Evolutionary conservation across 2,329 filamentous ascomycete species (phyloP).

Genomic region (Fusarium euwallaceae): DNA sequence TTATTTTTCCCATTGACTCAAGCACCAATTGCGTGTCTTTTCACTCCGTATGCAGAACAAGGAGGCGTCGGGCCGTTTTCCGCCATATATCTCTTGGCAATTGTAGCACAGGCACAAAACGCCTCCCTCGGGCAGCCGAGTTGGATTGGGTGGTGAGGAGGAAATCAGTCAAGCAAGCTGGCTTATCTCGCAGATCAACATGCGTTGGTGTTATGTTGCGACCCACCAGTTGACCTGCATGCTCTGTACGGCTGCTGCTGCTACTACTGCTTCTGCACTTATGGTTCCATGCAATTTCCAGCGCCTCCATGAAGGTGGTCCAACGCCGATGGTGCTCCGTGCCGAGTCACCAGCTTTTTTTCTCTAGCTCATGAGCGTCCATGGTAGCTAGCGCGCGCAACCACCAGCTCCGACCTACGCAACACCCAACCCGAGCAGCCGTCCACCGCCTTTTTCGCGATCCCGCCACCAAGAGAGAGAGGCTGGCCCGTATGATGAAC

Average conservation of each 20-base stretch:
- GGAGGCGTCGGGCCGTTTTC: constrained; percentile 7
- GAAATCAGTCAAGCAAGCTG: constrained; percentile 1
- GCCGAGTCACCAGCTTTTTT: constrained; percentile 31
- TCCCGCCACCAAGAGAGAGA: constrained; percentile 15
- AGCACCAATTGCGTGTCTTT: constrained; percentile 21
- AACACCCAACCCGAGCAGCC: constrained; percentile 8
- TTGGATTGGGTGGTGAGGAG: constrained; percentile 11
- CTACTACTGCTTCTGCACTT: constrained; percentile 23
- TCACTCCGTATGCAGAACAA: neutral
- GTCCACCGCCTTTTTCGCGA: constrained; percentile 40
- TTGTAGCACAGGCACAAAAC: constrained; percentile 1
- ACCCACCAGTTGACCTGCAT: constrained; percentile 41
- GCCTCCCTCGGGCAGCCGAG: neutral
- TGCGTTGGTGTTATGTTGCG: constrained; percentile 9
- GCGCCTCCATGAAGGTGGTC: constrained; percentile 13
- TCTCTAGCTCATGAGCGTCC: constrained; percentile 25
- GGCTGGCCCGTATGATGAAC: neutral
- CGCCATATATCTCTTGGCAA: neutral
- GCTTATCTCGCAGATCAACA: constrained; percentile 42
- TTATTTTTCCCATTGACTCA: constrained; percentile 8
- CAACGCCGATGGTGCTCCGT: constrained; percentile 36
- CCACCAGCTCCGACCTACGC: constrained; percentile 5
- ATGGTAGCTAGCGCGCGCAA: constrained; percentile 33
- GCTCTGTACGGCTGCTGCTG: neutral
- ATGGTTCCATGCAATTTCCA: constrained; percentile 43